Evolutionary conservation across 2,329 filamentous ascomycete species (phyloP), one percentile per base, ranked within the genome.

Genomic region (Clarireedia paspali): DNA sequence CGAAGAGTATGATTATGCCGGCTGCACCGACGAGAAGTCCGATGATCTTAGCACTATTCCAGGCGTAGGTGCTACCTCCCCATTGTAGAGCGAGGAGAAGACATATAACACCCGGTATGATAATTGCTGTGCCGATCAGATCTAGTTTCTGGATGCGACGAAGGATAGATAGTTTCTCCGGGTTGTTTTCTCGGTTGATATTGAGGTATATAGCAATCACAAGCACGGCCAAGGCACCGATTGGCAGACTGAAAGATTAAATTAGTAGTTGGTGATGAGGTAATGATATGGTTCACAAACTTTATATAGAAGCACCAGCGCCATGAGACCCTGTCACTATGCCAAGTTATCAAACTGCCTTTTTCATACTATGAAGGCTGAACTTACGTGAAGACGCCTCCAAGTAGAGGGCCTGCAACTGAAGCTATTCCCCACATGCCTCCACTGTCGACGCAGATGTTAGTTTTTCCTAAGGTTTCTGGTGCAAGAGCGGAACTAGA

Each of bases 141-240:
- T 74, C 72, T 23, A 73, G 58, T 14, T 69, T 66, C 27, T 60
- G 55, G 44, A 67, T 50, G 46, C 64, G 50, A 51, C 63, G 55
- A 3, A 20, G n/a, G 15, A 65, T 53, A 10, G 60, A 47, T 6
- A 66, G 62, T 9, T 62, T 61, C 5, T 64, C 56, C 3, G 62
- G 59, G 47, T 63, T 64, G 40, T 64, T 62, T 9, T 71, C 68
- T 36, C 68, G 68, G 39, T 74, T 63, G 14, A 75, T 74, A 42
- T 75, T 68, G 3, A 80, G 68, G 47, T 73, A 47, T 10, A 75
- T 67, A 14, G 75, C 62, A 17, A 72, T 59, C 26, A 74, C 57
- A 2, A 66, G 53, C 4, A 77, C 64, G 2, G 73, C 68, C 26
- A 73, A 62, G 47, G 69, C 71, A 44, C 71, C 67, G 45, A 74